These are phyloP conservation scores for Euphrasia arctica DNA, from an alignment of 305 asterid genomes.

Conservation along the genomic window DNA sequence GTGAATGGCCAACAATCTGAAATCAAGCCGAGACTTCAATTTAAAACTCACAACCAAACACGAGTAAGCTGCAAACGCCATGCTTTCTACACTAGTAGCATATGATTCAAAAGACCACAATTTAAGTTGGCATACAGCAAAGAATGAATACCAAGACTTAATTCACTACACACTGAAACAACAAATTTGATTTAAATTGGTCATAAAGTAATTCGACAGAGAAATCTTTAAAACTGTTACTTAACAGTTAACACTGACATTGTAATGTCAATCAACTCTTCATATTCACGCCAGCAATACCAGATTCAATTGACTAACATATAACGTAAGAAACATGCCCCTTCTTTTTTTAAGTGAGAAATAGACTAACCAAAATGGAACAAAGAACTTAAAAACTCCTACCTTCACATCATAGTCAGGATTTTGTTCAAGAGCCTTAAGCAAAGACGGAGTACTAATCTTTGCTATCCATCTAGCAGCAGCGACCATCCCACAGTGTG, in stretches of 20 bases:
- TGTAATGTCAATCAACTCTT: background rate
- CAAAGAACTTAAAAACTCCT: constrained; percentile 5
- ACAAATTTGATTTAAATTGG: background rate
- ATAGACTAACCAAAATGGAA: background rate
- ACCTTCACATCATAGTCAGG: constrained; percentile 83
- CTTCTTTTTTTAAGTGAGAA: background rate
- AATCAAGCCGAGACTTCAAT: constrained; percentile 25
- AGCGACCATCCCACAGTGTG: constrained; percentile 98
- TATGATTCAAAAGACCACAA: background rate
- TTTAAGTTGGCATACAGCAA: background rate
- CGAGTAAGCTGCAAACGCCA: background rate
- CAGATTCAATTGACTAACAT: background rate
- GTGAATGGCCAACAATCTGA: constrained; percentile 92
- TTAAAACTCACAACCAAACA: background rate
- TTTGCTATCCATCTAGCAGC: constrained; percentile 96
- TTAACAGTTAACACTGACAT: background rate
- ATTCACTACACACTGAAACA: background rate
- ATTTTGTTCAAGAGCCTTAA: constrained; percentile 60
- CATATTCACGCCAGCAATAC: background rate
- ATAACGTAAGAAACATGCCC: background rate
- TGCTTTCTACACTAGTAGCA: constrained; percentile 4
- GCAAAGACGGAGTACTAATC: constrained; percentile 68
- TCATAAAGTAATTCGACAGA: background rate
- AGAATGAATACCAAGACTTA: background rate
- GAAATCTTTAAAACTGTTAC: background rate